Evolutionary conservation across 768 basidiomycete genomes (phyloP).

Genomic region (Lyophyllum decastes): DNA sequence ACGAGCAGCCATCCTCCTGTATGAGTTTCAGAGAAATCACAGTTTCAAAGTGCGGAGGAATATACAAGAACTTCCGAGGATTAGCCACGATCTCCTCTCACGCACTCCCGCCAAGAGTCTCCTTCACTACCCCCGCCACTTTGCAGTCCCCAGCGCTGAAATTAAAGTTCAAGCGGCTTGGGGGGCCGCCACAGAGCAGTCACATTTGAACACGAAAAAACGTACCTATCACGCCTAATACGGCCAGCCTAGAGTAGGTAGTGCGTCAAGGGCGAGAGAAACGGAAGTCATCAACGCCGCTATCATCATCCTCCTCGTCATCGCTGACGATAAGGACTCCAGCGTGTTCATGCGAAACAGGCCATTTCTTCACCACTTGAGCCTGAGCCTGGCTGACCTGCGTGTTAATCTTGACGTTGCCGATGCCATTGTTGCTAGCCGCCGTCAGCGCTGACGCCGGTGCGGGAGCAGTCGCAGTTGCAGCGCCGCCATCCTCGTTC

Average conservation of each 20-base stretch:
- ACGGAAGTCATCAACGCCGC: constrained; percentile 8
- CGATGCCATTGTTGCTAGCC: neutral
- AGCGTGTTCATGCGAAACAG: constrained; percentile 39
- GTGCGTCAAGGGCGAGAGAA: neutral
- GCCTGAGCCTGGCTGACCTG: constrained; percentile 14
- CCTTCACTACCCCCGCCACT: neutral
- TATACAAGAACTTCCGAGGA: constrained; percentile 23
- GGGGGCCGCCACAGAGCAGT: neutral
- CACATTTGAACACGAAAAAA: neutral
- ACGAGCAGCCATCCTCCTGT: constrained; percentile 14
- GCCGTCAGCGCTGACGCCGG: neutral
- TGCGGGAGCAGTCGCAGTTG: neutral
- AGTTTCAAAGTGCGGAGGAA: constrained; percentile 7
- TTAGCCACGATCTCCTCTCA: neutral
- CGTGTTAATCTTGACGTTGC: constrained; percentile 1
- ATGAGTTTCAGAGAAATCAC: constrained; percentile 17
- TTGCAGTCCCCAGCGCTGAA: neutral
- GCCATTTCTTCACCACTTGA: constrained; percentile 41
- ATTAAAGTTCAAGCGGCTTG: neutral
- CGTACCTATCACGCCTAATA: constrained; percentile 8
- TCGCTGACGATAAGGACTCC: constrained; percentile 49
- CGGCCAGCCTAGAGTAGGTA: too few relatives aligned
- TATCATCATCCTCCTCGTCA: constrained; percentile 26
- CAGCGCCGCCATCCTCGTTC: constrained; percentile 19
- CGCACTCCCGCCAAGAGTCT: neutral